Evolutionary conservation across 1,284 basidiomycete genomes (phyloP), one percentile per base, ranked within the genome.

Genomic region (Pseudozyma tsukubaensis): DNA sequence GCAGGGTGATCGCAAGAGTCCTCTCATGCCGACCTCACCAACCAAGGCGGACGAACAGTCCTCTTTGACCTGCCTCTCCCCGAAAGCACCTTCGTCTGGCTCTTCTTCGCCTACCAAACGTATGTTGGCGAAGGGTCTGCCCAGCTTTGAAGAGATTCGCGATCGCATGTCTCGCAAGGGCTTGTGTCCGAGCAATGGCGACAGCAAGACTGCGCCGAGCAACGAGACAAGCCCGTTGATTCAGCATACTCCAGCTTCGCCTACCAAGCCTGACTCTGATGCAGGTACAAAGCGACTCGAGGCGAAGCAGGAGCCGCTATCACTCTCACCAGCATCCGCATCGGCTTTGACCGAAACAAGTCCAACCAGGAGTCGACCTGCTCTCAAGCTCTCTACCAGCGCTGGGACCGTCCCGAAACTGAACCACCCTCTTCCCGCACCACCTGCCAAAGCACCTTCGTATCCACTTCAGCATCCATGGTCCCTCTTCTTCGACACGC

Each of bases 401-500:
- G 8, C 36, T 3, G 32, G 37, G 19, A 39, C 9, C 36, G 34
- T 9, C 32, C 43, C 42, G 29, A 59, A 52, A 36, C 44, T 45
- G 34, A 50, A 39, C 12, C 54, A 50, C 16, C 56, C 58, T 1
- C 59, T 56, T 19, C 67, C 63, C 1, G 40, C 62, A 8, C 48
- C 68, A 7, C 62, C 58, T 4, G 40, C 54, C 34, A 65, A 58
- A 36, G 29, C 50, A 11, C 13, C 59, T 12, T 39, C 48, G 5
- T 92, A 94, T 81, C 93, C 93, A 3, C 86, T 96, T 34, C 91
- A 92, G 80, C 91, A 91, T 84, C 83, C 89, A 59, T 96, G 94
- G 93, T 94, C 92, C 4, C 88, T 96, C 59, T 95, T 90, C 85
- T 93, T 93, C 84, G 94, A 97, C 83, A 89, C 58, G 3, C 65